These are phyloP conservation scores for Aspergillus leporis DNA, from an alignment of 495 filamentous ascomycete genomes.

Conservation along the genomic window DNA sequence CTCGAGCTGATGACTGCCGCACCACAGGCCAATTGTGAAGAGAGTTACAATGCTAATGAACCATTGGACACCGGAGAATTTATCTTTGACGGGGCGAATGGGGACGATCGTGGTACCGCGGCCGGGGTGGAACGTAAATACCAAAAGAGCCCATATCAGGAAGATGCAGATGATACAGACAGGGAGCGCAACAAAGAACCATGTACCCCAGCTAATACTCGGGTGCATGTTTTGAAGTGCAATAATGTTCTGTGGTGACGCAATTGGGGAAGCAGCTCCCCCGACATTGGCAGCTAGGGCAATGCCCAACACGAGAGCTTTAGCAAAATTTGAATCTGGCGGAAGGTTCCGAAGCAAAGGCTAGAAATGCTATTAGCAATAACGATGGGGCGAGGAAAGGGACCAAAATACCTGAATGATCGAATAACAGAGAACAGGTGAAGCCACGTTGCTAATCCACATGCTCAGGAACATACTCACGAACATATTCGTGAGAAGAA, in stretches of 20 bases:
- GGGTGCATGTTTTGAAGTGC: conserved; percentile 93
- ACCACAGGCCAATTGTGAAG: conserved; percentile 90
- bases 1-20: conserved; percentile 85
- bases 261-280: conserved; percentile 94
- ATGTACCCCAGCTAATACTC: conserved; percentile 84
- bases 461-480: conserved; percentile 97
- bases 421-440: conserved; percentile 96
- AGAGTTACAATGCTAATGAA: conserved; percentile 86
- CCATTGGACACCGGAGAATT: conserved; percentile 86
- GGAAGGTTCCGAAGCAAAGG: conserved; percentile 93
- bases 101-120: conserved; percentile 88
- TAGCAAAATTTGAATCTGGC: conserved; percentile 85
- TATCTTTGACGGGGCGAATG: conserved; percentile 83
- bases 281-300: conserved; percentile 94
- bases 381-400: background rate
- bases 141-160: conserved; percentile 83
- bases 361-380: conserved; percentile 40
- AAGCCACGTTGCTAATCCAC: conserved; percentile 98
- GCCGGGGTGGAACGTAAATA: conserved; percentile 81
- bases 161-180: conserved; percentile 89
- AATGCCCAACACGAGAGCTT: conserved; percentile 94
- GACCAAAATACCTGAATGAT: conserved; percentile 77
- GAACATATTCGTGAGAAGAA: conserved; percentile 95
- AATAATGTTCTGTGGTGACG: conserved; percentile 95
- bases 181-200: conserved; percentile 95